phyloP scores from a whole-genome alignment of 805 yeast genomes.

The Candida chauliodis region DNA sequence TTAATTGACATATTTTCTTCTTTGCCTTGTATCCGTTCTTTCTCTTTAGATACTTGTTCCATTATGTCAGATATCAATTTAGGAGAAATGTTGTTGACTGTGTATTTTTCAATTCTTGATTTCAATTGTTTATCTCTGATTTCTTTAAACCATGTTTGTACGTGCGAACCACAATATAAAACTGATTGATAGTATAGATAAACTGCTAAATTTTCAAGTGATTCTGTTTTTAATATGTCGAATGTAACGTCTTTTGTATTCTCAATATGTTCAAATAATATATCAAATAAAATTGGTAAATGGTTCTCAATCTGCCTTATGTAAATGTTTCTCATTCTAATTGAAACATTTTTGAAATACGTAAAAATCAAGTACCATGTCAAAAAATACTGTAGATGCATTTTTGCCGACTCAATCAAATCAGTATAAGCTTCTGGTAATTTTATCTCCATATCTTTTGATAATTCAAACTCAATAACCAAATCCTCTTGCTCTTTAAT shows the following conservation, averaged over 20 bases:
- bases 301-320: constrained; percentile 53
- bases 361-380: constrained; percentile 63
- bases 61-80: constrained; percentile 57
- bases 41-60: constrained; percentile 42
- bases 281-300: constrained; percentile 50
- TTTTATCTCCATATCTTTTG: constrained; percentile 20
- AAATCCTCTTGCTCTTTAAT: constrained; percentile 50
- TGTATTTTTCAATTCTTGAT: constrained; percentile 56
- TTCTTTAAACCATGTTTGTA: constrained; percentile 67
- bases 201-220: constrained; percentile 26
- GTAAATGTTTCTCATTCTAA: constrained; percentile 58
- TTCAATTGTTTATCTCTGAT: constrained; percentile 67
- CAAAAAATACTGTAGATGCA: constrained; percentile 51
- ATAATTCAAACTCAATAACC: constrained; percentile 60
- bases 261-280: constrained; percentile 49
- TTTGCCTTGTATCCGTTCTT: constrained; percentile 24
- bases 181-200: constrained; percentile 52
- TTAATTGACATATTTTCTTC: constrained; percentile 55
- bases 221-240: constrained; percentile 16
- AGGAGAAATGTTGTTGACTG: constrained; percentile 62
- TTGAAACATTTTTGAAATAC: constrained; percentile 63
- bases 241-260: constrained; percentile 17
- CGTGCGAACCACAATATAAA: constrained; percentile 51
- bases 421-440: constrained; percentile 3
- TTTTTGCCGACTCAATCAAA: not conserved